phyloP scores from a whole-genome alignment of 345 rosid genomes.

The Erysimum cheiranthoides region DNA sequence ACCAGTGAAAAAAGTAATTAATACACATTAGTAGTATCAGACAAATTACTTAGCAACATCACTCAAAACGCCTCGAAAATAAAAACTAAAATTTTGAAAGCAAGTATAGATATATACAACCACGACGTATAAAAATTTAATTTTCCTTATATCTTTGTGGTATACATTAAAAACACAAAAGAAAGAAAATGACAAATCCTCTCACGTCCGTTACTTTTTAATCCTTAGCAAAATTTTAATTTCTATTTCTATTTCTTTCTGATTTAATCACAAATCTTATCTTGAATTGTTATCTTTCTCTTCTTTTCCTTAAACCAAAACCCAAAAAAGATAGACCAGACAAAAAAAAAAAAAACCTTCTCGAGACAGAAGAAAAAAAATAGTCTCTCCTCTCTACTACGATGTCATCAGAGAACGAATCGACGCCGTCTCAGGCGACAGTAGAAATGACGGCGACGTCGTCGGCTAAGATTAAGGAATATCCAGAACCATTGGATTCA shows the following conservation, averaged over 20 bases:
- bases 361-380: not conserved
- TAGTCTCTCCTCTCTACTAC: constrained; percentile 6
- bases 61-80: constrained; percentile 47
- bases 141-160: constrained; percentile 32
- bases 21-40: constrained; percentile 31
- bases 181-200: constrained; percentile 67
- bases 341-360: not conserved
- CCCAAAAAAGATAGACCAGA: constrained; percentile 42
- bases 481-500: constrained; percentile 68
- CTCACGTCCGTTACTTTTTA: constrained; percentile 67
- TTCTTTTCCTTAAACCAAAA: constrained; percentile 45
- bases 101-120: constrained; percentile 19
- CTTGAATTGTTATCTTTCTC: constrained; percentile 43
- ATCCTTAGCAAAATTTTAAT: constrained; percentile 46
- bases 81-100: constrained; percentile 24
- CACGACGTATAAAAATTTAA: constrained; percentile 1
- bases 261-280: constrained; percentile 51
- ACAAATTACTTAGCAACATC: constrained; percentile 45
- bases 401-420: constrained; percentile 54
- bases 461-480: constrained; percentile 48
- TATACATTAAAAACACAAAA: constrained; percentile 32
- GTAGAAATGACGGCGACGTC: constrained; percentile 39
- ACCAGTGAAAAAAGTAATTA: constrained; percentile 36
- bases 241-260: constrained; percentile 42
- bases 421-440: constrained; percentile 49